Evolutionary conservation across 371 early-diverging fungal species (phyloP).

Genomic region (Entomophthora muscae): DNA sequence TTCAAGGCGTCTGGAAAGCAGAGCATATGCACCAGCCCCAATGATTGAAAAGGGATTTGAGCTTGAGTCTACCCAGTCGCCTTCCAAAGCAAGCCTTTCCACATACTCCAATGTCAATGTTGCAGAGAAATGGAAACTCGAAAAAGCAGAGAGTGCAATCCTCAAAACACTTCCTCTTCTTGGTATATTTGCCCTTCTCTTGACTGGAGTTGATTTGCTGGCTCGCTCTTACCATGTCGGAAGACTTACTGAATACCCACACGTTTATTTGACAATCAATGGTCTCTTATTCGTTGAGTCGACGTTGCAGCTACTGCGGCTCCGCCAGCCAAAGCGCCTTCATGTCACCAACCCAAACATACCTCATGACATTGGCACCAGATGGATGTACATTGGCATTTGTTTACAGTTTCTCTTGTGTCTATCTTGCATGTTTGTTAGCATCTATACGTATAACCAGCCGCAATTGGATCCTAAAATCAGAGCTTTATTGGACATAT

Average conservation of each 20-base stretch:
- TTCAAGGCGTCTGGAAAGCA: background rate
- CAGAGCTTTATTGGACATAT: slow-evolving; percentile 13
- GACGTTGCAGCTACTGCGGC: background rate
- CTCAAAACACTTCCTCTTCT: slow-evolving; percentile 12
- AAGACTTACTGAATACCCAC: background rate
- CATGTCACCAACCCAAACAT: no score
- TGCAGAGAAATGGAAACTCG: no score
- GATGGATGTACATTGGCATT: background rate
- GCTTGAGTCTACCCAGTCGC: no score
- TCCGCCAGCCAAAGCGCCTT: background rate
- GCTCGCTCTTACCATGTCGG: background rate
- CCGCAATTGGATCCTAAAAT: no score
- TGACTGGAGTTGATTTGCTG: background rate
- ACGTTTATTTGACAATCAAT: background rate
- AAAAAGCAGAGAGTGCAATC: slow-evolving; percentile 19
- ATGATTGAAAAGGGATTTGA: background rate
- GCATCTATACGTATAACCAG: background rate
- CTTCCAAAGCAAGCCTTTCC: no score
- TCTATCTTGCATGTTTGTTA: background rate
- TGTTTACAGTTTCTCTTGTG: background rate
- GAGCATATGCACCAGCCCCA: background rate
- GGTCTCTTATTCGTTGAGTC: background rate
- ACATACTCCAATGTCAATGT: no score
- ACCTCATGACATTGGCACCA: background rate
- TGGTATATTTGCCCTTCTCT: background rate